Evolutionary conservation across 352 stramenopile species (phyloP), one percentile per base, ranked within the genome.

Genomic region (Phytophthora colocasiae): DNA sequence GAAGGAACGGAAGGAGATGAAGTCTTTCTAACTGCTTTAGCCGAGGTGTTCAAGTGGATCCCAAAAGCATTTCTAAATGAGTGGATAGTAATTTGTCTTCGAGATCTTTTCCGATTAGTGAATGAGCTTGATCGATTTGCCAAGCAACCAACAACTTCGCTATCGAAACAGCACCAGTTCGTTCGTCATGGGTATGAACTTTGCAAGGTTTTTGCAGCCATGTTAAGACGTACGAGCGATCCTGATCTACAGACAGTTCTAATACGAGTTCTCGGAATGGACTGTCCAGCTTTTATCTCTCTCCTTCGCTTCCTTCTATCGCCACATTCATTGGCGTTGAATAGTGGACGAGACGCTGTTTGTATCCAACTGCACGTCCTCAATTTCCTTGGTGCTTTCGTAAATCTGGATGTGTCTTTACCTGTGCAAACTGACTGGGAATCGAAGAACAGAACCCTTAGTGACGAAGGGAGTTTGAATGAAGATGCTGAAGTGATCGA

Each of bases 401-500:
- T 78, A 6, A 67, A 66, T 9, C 60, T 86, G 3, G 74, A 91
- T 29, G 38, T 81, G 3, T 60, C 51, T 4, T 51, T 84, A 11
- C 62, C 78, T 3, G 24, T 64, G 1, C 53, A 47, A 50, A 71
- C 46, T 26, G 38, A 59, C 2, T 77, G 62, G 72, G 46, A 63
- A 14, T 52, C 63, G 11, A 63, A 57, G 6, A 68, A 68, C 8
- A 34, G 39, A 12, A 58, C 58, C 6, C 36, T 39, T 19, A 27
- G 15, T 9, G 54, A 62, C 5, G 40, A 71, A 14, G 34, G 6
- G 9, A 52, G 19, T 12, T 52, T 62, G 36, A 38, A 67, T 27
- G 69, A 83, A 34, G 82, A 91, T 43, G 52, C 69, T 17, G 80
- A 87, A 32, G 57, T 69, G 5, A 72, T 86, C n/a, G 80, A 89